Evolutionary conservation across 345 rosid genomes (phyloP).

Genomic region (Noccaea caerulescens): DNA sequence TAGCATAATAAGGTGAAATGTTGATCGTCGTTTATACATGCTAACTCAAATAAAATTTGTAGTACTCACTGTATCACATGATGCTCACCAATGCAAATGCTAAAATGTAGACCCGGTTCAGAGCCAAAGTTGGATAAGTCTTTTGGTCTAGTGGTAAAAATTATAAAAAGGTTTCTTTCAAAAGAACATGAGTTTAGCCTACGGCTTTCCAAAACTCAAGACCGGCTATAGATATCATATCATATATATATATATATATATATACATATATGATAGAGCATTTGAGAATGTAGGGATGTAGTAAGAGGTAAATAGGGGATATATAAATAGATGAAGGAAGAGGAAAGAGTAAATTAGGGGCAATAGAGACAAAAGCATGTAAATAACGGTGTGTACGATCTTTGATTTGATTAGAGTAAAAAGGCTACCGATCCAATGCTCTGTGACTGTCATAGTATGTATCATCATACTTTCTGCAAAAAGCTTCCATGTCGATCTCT

Average conservation of each 20-base stretch:
- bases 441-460: slow-evolving; percentile 26
- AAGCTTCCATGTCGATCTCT: slow-evolving; percentile 40
- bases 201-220: too few relatives aligned
- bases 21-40: not conserved
- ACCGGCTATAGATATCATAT: too few relatives aligned
- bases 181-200: too few relatives aligned
- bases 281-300: not conserved
- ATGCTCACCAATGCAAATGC: not conserved
- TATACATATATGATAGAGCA: not conserved
- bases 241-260: too few relatives aligned
- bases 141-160: too few relatives aligned
- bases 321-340: not conserved
- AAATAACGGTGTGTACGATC: slow-evolving; percentile 29
- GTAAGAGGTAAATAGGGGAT: not conserved
- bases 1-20: slow-evolving; percentile 2
- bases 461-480: slow-evolving; percentile 46
- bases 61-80: slow-evolving; percentile 16
- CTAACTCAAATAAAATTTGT: not conserved
- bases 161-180: too few relatives aligned
- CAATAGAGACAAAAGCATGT: slow-evolving; percentile 10
- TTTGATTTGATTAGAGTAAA: slow-evolving; percentile 37
- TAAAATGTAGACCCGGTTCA: not conserved
- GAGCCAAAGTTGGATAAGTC: too few relatives aligned
- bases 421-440: slow-evolving; percentile 47
- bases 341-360: not conserved